phyloP scores from a whole-genome alignment of 2,329 filamentous ascomycete species.

The Lachnellula arida region DNA sequence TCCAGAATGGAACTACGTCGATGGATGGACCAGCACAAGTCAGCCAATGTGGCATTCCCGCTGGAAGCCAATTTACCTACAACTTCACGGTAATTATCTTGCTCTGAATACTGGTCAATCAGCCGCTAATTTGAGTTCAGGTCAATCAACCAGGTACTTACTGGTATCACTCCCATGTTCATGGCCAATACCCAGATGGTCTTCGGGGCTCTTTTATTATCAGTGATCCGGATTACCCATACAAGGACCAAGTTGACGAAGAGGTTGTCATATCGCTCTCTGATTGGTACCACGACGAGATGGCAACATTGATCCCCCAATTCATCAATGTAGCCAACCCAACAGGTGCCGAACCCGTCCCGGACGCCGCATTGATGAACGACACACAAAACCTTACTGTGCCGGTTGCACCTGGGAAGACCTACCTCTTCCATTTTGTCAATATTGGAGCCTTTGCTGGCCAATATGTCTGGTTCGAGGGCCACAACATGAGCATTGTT shows the following conservation, averaged over 20 bases:
- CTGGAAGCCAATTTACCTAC: slow-evolving; percentile 63
- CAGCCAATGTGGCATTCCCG: slow-evolving; percentile 62
- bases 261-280: slow-evolving; percentile 53
- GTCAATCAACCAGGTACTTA: slow-evolving; percentile 65
- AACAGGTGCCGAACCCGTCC: slow-evolving; percentile 55
- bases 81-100: slow-evolving; percentile 52
- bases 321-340: slow-evolving; percentile 38
- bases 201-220: slow-evolving; percentile 53
- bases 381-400: slow-evolving; percentile 60
- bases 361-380: slow-evolving; percentile 65
- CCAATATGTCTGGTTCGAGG: slow-evolving; percentile 63
- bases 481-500: slow-evolving; percentile 62
- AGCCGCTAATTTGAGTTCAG: slow-evolving; percentile 43
- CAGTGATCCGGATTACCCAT: slow-evolving; percentile 46
- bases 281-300: slow-evolving; percentile 58
- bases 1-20: slow-evolving; percentile 56
- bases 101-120: not conserved
- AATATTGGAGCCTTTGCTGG: slow-evolving; percentile 70
- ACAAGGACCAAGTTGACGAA: slow-evolving; percentile 45
- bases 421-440: slow-evolving; percentile 67
- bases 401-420: slow-evolving; percentile 59
- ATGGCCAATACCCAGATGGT: slow-evolving; percentile 54
- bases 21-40: slow-evolving; percentile 68
- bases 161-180: slow-evolving; percentile 64
- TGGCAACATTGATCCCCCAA: slow-evolving; percentile 41